These are phyloP conservation scores for Sextonia rubra DNA, from an alignment of 164 flowering plant genomes.

Conservation along the genomic window DNA sequence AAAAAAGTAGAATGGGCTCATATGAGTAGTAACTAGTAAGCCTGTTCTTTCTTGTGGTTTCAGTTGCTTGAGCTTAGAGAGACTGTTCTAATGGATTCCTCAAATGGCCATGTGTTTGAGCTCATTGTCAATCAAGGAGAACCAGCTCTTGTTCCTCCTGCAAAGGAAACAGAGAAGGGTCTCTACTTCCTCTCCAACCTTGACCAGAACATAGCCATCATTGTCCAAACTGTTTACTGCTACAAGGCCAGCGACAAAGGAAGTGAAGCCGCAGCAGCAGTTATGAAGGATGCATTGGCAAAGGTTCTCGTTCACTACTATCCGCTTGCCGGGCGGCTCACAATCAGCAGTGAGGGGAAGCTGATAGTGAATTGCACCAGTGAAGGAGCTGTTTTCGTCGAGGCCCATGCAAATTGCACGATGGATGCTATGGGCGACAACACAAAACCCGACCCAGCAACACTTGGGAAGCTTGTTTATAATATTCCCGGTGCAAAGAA, in stretches of 20 bases:
- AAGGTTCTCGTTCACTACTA: conserved; percentile 74
- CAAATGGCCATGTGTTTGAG: conserved; percentile 16
- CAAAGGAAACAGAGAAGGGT: conserved; percentile 48
- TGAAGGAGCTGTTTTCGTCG: conserved; percentile 82
- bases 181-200: conserved; percentile 54
- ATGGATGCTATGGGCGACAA: conserved; percentile 61
- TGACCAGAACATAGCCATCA: conserved; percentile 63
- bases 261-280: conserved; percentile 45
- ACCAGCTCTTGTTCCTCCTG: conserved; percentile 41
- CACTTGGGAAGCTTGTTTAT: conserved; percentile 75
- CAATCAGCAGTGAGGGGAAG: conserved; percentile 66
- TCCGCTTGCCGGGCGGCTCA: conserved; percentile 68
- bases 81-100: conserved; percentile 15
- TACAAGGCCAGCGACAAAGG: conserved; percentile 45
- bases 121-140: conserved; percentile 32
- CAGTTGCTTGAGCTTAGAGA: conserved; percentile 15
- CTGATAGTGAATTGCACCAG: conserved; percentile 74
- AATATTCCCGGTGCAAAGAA: conserved; percentile 67
- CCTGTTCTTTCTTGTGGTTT: background rate
- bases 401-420: conserved; percentile 62
- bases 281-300: conserved; percentile 59
- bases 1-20: no score
- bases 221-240: conserved; percentile 52
- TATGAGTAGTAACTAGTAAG: no score
- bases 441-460: conserved; percentile 67